A percentile compares a stretch with the other conserved stretches of the same genome.
phyloP scores from a whole-genome alignment of 1,284 basidiomycete genomes.

The Vanrija pseudolonga region DNA sequence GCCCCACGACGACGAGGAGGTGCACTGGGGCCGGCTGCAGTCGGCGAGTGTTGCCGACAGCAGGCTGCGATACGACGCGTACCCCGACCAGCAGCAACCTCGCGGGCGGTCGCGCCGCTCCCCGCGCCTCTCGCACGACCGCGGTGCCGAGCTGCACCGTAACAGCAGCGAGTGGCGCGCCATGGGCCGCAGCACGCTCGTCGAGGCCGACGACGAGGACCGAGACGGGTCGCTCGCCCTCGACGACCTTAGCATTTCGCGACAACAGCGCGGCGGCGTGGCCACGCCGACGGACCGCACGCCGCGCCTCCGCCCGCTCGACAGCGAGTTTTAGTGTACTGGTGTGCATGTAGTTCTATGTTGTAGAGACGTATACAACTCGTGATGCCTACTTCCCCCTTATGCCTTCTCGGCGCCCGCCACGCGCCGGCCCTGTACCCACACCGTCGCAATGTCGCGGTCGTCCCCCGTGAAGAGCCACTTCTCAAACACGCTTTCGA shows the following conservation, averaged over 20 bases:
- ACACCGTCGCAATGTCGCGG: slow-evolving; percentile 78
- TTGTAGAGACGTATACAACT: background rate
- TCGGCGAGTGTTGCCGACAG: background rate
- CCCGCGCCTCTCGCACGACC: background rate
- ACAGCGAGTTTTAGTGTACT: slow-evolving; percentile 1
- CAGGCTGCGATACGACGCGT: slow-evolving; percentile 25
- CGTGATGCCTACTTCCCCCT: background rate
- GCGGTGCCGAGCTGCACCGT: slow-evolving; percentile 7
- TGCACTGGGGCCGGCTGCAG: background rate
- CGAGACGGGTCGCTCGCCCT: slow-evolving; percentile 6
- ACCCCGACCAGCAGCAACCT: background rate
- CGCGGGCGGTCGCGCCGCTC: too few species aligned
- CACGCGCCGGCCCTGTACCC: slow-evolving; percentile 53
- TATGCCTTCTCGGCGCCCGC: background rate
- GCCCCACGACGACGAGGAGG: too few species aligned
- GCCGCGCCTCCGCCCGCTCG: background rate
- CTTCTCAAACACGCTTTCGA: slow-evolving; percentile 36
- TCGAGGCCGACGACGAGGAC: slow-evolving; percentile 5
- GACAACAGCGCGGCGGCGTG: background rate
- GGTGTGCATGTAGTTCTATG: background rate
- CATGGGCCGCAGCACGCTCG: slow-evolving; percentile 17
- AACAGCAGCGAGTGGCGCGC: background rate
- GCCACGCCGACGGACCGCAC: slow-evolving; percentile 6
- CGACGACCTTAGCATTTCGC: background rate
- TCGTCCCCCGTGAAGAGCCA: slow-evolving; percentile 71